Percentiles rank a stretch among this genome's conserved stretches.
Evolutionary conservation across 2,329 filamentous ascomycete species (phyloP).

Genomic region (Alternaria alternata): DNA sequence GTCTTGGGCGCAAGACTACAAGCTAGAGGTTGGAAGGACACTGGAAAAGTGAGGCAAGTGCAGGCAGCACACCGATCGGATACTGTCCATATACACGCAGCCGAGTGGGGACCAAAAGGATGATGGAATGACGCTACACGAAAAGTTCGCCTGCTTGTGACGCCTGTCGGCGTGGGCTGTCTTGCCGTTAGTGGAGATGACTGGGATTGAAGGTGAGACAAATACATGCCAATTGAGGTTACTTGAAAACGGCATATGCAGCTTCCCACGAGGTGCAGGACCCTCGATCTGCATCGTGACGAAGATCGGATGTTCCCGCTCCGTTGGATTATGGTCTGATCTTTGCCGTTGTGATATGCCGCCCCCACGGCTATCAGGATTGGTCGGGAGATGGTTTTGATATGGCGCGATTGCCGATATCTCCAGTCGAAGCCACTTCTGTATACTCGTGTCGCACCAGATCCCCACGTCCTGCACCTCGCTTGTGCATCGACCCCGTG

Average conservation of each 20-base stretch:
- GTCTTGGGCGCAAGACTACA: background rate
- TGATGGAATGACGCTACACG: background rate
- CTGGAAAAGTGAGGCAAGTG: background rate
- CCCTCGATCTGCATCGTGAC: background rate
- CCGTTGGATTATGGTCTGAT: constrained; percentile 4
- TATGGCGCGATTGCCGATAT: constrained; percentile 1
- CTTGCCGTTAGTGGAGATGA: background rate
- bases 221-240: constrained; percentile 1
- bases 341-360: background rate
- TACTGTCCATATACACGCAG: background rate
- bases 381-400: background rate
- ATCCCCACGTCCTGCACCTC: constrained; percentile 4
- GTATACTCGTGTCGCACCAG: constrained; percentile 5
- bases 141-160: constrained; percentile 1
- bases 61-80: constrained; percentile 6
- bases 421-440: background rate
- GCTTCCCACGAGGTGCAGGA: constrained; percentile 7
- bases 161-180: background rate
- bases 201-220: background rate
- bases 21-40: background rate
- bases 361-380: background rate
- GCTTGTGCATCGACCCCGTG: background rate
- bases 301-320: background rate
- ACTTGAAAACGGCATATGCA: background rate
- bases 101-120: background rate